Percentiles rank a stretch among this genome's conserved stretches.
Conservation (phyloP, 345 rosid genomes). For the Litchi chinensis region DNA sequence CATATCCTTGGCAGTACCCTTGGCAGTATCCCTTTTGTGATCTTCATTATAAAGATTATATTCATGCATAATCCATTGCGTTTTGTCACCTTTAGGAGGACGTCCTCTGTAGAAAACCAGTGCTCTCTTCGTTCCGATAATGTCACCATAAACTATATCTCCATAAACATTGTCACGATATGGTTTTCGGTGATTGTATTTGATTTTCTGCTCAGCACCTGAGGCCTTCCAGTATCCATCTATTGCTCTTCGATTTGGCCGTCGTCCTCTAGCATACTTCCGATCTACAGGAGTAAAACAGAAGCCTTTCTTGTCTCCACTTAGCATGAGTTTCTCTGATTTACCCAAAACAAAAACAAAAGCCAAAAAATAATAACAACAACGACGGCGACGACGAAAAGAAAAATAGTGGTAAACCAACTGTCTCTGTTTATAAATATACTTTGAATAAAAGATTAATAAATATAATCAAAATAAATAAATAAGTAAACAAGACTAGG, state of each 20-base stretch:
- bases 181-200: no score
- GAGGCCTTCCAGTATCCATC: conserved; percentile 3
- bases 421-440: no score
- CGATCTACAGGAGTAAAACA: not conserved
- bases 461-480: no score
- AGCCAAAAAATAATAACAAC: not conserved
- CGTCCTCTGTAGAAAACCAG: not conserved
- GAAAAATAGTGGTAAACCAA: not conserved
- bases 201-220: not conserved
- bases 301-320: not conserved
- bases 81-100: not conserved
- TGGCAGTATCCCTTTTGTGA: not conserved
- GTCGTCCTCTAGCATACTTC: not conserved
- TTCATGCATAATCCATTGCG: conserved; percentile 11
- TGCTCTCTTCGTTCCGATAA: not conserved
- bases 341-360: no score
- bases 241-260: not conserved
- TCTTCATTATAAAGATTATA: not conserved
- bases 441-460: no score
- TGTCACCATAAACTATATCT: not conserved
- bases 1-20: not conserved
- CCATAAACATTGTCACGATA: not conserved
- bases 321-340: not conserved
- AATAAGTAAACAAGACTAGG: no score
- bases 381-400: no score